These are phyloP conservation scores for Candida anutae DNA, from an alignment of 1,139 yeast species.

Conservation along the genomic window DNA sequence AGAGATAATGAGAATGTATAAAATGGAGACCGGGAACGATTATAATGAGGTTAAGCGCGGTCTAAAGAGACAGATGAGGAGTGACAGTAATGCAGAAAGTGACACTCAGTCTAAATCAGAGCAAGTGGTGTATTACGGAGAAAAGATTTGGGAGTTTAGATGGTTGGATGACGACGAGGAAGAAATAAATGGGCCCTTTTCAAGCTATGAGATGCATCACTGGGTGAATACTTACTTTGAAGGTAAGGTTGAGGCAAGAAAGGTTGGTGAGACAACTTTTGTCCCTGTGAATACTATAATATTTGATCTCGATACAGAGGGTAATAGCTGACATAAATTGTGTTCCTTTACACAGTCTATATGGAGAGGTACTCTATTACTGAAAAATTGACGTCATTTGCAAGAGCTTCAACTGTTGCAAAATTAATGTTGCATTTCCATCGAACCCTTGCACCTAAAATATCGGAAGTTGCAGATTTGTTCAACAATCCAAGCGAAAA, in stretches of 20 bases:
- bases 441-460: conserved; percentile 51
- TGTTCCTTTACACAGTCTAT: no score
- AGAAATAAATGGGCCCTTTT: conserved; percentile 53
- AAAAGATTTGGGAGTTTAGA: conserved; percentile 50
- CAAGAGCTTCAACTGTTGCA: conserved; percentile 41
- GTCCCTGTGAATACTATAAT: conserved; percentile 14
- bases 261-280: conserved; percentile 24
- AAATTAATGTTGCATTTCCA: conserved; percentile 60
- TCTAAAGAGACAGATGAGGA: conserved; percentile 9
- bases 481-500: conserved; percentile 46
- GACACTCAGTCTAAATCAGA: conserved; percentile 2
- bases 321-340: no score
- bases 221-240: conserved; percentile 58
- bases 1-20: conserved; percentile 48
- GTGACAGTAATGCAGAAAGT: conserved; percentile 3
- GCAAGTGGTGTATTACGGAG: conserved; percentile 18
- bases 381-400: conserved; percentile 48
- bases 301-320: conserved; percentile 11
- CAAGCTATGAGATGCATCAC: conserved; percentile 45
- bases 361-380: conserved; percentile 34
- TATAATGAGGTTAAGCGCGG: conserved; percentile 14
- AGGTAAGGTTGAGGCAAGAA: conserved; percentile 38
- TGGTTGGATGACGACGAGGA: conserved; percentile 43
- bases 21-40: conserved; percentile 41
- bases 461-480: conserved; percentile 46